Evolutionary conservation across 176 grass and related monocot genomes (phyloP), one percentile per base, ranked within the genome.

Genomic region (Lolium perenne): DNA sequence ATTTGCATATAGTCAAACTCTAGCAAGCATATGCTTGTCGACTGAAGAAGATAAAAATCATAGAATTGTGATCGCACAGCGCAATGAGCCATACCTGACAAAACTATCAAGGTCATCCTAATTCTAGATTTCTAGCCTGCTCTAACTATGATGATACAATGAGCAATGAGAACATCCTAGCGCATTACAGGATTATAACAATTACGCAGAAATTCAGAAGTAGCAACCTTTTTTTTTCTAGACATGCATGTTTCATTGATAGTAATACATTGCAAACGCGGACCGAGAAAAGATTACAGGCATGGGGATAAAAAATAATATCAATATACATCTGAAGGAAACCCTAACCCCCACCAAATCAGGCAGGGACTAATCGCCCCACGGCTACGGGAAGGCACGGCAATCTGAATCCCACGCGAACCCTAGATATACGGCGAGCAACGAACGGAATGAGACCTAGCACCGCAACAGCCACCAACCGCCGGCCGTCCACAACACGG

Each of bases 1-100:
- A 76, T 13, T 58, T 51, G 74, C 71, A 49, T 32, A n/a, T 17
- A 7, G 26, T 91, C 38, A 91, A 59, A 85, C 47, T 20, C 54
- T 63, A 61, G 26, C 25, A 69, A 0, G 4, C 1, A 38, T 50
- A 74, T 26, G 46, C 23, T 26, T 49, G 14, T 46, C 40, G 71
- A 48, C 10, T 17, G 38, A 69, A 57, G 71, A 77, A 26, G 54
- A 71, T 3, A 23, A 69, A 23, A 69, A 16, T 5, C 0, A 8
- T 45, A 29, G 1, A 26, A 7, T 10, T 72, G 55, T 18, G 29
- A 53, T 5, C 20, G n/a, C 43, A 54, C 32, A 63, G n/a, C 14
- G 32, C 0, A 60, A 7, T 5, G 38, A n/a, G 32, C 5, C 60
- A 25, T 46, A 12, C 4, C 21, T 72, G 51, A 45, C 6, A 43